phyloP scores from a whole-genome alignment of 75 land plant species.

The Isoetes taiwanensis region DNA sequence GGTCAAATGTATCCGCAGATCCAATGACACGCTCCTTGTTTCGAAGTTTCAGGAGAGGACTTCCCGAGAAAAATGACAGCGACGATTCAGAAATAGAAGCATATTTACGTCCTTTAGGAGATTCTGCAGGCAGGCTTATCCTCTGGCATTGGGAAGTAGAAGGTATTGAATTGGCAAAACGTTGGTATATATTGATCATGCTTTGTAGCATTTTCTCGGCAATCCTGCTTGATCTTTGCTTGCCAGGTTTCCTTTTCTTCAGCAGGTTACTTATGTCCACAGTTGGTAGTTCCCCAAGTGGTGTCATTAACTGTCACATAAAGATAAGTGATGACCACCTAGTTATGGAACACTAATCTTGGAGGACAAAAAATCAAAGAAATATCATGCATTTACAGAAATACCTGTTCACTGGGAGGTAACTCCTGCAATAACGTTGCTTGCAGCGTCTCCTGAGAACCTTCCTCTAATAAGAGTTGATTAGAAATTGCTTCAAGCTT shows the following conservation, averaged over 20 bases:
- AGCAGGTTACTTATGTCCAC: too few species aligned
- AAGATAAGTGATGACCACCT: too few species aligned
- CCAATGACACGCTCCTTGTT: constrained; percentile 33
- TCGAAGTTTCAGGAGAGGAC: constrained; percentile 42
- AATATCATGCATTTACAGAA: too few species aligned
- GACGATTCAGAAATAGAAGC: constrained; percentile 49
- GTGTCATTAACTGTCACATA: too few species aligned
- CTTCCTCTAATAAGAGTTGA: too few species aligned
- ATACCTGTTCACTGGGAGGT: too few species aligned
- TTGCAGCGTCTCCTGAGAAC: too few species aligned
- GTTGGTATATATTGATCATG: constrained; percentile 71
- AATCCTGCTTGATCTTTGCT: constrained; percentile 45
- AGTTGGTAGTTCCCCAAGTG: too few species aligned
- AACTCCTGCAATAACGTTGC: too few species aligned
- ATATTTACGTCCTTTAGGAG: constrained; percentile 39
- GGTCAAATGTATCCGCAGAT: constrained; percentile 42
- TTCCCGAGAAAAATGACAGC: constrained; percentile 20
- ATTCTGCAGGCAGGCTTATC: constrained; percentile 22
- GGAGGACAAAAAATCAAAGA: too few species aligned
- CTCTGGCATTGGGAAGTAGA: constrained; percentile 23
- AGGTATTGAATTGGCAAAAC: constrained; percentile 51
- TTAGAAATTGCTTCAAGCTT: too few species aligned
- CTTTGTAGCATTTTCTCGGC: constrained; percentile 82
- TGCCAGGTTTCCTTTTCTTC: constrained; percentile 31
- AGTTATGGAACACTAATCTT: too few species aligned